Conservation (phyloP, 2,329 filamentous ascomycete species). For the Cryphonectria nitschkei region DNA sequence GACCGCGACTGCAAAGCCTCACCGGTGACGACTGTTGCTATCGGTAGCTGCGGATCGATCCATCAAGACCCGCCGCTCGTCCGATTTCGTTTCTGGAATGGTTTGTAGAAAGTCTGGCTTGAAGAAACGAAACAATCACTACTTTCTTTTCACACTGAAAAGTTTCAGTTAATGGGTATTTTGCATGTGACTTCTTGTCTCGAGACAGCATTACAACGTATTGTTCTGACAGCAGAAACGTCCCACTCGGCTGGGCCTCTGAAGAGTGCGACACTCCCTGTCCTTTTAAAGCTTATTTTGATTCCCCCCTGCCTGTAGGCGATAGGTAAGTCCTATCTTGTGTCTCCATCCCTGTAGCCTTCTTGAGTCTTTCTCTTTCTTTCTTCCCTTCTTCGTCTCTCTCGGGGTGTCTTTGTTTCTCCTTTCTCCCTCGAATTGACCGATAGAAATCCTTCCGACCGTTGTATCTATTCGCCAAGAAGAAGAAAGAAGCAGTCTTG, state of each 20-base stretch:
- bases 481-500: not conserved
- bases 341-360: not conserved
- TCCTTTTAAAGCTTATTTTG: not conserved
- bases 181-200: not conserved
- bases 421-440: not conserved
- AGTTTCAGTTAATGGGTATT: not conserved
- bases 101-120: not conserved
- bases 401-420: no score
- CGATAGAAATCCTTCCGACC: not conserved
- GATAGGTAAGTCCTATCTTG: not conserved
- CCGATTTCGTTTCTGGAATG: not conserved
- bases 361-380: not conserved
- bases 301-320: not conserved
- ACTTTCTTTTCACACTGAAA: not conserved
- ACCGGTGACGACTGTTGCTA: slow-evolving; percentile 2
- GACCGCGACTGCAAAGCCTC: slow-evolving; percentile 14
- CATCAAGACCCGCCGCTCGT: not conserved
- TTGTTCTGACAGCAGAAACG: not conserved
- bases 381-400: not conserved
- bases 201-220: not conserved
- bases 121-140: not conserved
- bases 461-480: not conserved
- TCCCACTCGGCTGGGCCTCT: not conserved
- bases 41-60: not conserved
- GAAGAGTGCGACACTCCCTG: not conserved